A percentile compares a stretch with the other conserved stretches of the same genome.
Conservation (phyloP, 352 stramenopile species). For the Phytophthora pistaciae region DNA sequence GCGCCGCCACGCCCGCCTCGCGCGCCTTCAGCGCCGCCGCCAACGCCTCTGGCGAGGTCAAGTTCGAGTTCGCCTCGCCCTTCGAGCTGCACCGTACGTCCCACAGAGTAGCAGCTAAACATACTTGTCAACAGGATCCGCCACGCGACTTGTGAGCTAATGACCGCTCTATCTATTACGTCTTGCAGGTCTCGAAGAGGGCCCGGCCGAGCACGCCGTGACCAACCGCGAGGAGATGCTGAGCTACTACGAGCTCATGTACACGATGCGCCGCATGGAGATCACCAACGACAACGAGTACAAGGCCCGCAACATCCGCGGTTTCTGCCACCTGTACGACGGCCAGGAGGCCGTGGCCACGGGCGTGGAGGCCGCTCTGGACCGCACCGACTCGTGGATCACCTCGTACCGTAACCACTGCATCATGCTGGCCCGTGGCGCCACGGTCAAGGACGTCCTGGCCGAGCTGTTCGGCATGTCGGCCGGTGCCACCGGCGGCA, state of each 20-base stretch:
- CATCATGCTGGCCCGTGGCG: constrained; percentile 95
- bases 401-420: constrained; percentile 99
- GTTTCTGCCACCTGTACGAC: constrained; percentile 99
- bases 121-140: not conserved
- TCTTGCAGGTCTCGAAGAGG: constrained; percentile 69
- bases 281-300: constrained; percentile 99
- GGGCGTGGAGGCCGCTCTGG: constrained; percentile 96
- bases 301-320: constrained; percentile 98
- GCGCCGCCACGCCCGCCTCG: constrained; percentile 34
- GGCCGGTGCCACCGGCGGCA: constrained; percentile 93
- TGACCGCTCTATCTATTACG: not conserved
- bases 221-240: constrained; percentile 97
- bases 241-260: constrained; percentile 98
- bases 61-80: constrained; percentile 72
- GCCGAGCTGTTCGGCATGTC: constrained; percentile 97
- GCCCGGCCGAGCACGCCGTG: constrained; percentile 65
- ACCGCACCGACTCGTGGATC: constrained; percentile 97
- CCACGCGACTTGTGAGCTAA: not conserved
- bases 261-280: constrained; percentile 99
- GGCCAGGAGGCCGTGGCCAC: constrained; percentile 99
- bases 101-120: not conserved
- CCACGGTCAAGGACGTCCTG: constrained; percentile 93
- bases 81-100: constrained; percentile 87
- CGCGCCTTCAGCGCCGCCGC: constrained; percentile 73
- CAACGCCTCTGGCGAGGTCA: constrained; percentile 63